phyloP scores from a whole-genome alignment of 2,329 filamentous ascomycete species.

The Aureobasidium sp. region DNA sequence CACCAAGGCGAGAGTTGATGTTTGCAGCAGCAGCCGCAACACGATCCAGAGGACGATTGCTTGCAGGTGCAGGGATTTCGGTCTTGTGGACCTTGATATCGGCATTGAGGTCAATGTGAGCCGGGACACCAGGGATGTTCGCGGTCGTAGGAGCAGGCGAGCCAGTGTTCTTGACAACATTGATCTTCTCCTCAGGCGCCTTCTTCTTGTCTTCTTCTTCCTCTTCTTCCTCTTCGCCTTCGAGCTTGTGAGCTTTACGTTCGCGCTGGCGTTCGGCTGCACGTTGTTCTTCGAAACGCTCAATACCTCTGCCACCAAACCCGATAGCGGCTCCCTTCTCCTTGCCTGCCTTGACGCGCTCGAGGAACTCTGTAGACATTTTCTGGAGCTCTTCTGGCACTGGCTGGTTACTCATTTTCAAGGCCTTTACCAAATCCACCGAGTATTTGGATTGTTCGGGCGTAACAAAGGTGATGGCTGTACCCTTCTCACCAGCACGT shows the following conservation, averaged over 20 bases:
- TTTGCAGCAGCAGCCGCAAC: slow-evolving; percentile 71
- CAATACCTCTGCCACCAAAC: slow-evolving; percentile 90
- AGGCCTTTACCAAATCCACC: slow-evolving; percentile 76
- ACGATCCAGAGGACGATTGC: slow-evolving; percentile 57
- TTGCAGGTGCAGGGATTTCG: slow-evolving; percentile 44
- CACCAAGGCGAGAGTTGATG: slow-evolving; percentile 84
- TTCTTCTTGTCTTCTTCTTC: slow-evolving; percentile 57
- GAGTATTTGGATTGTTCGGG: slow-evolving; percentile 87
- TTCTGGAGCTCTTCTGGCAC: slow-evolving; percentile 61
- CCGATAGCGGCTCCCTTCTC: slow-evolving; percentile 75
- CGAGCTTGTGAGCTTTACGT: slow-evolving; percentile 81
- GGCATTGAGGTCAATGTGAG: slow-evolving; percentile 52
- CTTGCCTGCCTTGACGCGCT: slow-evolving; percentile 88
- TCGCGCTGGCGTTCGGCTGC: slow-evolving; percentile 79
- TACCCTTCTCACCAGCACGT: slow-evolving; percentile 87
- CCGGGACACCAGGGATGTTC: slow-evolving; percentile 37
- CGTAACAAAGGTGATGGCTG: slow-evolving; percentile 88
- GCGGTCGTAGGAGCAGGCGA: slow-evolving; percentile 11
- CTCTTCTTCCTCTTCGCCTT: slow-evolving; percentile 72
- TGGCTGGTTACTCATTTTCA: slow-evolving; percentile 82
- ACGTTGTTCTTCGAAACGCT: slow-evolving; percentile 82
- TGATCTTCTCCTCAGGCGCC: slow-evolving; percentile 42
- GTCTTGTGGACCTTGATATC: slow-evolving; percentile 67
- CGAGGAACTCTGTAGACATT: slow-evolving; percentile 60
- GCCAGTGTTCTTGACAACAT: slow-evolving; percentile 17